These are phyloP conservation scores for Metschnikowia colocasiae DNA, from an alignment of 805 yeast species.

Conservation along the genomic window DNA sequence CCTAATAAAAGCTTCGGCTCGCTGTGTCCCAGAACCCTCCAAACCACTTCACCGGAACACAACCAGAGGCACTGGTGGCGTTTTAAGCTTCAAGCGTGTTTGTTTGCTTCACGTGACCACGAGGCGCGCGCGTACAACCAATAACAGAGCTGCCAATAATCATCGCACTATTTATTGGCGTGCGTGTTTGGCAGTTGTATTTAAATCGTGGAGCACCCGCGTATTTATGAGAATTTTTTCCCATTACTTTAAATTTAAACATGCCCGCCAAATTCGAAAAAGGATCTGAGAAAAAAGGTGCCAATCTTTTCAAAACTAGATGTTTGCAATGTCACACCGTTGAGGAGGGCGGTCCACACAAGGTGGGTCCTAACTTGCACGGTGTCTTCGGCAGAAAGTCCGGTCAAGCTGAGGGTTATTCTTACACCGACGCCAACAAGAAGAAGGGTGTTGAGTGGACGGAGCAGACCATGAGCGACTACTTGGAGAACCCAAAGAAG, in stretches of 20 bases:
- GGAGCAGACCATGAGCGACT: constrained; percentile 86
- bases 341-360: constrained; percentile 94
- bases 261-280: constrained; percentile 47
- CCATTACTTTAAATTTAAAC: constrained; percentile 5
- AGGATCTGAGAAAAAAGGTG: constrained; percentile 74
- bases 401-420: constrained; percentile 88
- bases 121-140: constrained; percentile 11
- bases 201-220: constrained; percentile 8
- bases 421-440: constrained; percentile 98
- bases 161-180: constrained; percentile 18
- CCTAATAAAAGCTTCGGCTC: too few species aligned
- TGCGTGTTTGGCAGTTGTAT: constrained; percentile 12
- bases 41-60: neutral
- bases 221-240: constrained; percentile 1
- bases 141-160: constrained; percentile 13
- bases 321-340: constrained; percentile 98
- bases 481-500: constrained; percentile 99
- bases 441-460: constrained; percentile 88
- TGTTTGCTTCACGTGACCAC: neutral
- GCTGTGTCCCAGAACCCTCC: too few species aligned
- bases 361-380: constrained; percentile 98
- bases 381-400: constrained; percentile 92
- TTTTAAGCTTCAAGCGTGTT: neutral
- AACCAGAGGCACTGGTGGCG: neutral
- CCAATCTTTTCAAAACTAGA: constrained; percentile 97